phyloP scores from a whole-genome alignment of 73 alveolate species.

The Halteria grandinella region DNA sequence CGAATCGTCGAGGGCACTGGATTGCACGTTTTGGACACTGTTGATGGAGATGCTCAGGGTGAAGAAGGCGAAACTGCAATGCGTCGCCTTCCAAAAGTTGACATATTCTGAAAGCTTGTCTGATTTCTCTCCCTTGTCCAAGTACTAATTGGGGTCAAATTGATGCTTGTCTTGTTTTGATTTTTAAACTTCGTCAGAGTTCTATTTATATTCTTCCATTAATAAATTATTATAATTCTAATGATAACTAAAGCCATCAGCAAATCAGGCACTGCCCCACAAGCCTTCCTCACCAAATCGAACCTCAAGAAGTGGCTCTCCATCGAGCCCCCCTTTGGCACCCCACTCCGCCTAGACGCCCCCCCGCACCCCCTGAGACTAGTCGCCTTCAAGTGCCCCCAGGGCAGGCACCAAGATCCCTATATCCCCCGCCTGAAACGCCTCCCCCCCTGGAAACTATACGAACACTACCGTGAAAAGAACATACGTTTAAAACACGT shows the following conservation, averaged over 20 bases:
- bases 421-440: background rate
- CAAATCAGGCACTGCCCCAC: too few relatives aligned
- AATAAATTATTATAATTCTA: too few relatives aligned
- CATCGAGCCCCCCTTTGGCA: too few relatives aligned
- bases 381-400: too few relatives aligned
- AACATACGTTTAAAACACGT: background rate
- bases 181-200: background rate
- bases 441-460: background rate
- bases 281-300: too few relatives aligned
- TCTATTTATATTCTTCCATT: background rate
- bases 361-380: too few relatives aligned
- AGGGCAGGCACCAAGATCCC: too few relatives aligned
- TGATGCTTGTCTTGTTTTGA: background rate
- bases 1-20: background rate
- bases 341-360: too few relatives aligned
- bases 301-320: too few relatives aligned
- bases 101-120: slow-evolving; percentile 3
- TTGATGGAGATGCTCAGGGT: slow-evolving; percentile 18
- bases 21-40: slow-evolving; percentile 12
- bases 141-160: too few relatives aligned
- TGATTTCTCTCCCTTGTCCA: background rate
- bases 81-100: slow-evolving; percentile 40
- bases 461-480: background rate
- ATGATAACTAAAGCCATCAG: too few relatives aligned
- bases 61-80: slow-evolving; percentile 13